phyloP scores from a whole-genome alignment of 2,329 filamentous ascomycete species.

The Davidsoniella eucalypti region DNA sequence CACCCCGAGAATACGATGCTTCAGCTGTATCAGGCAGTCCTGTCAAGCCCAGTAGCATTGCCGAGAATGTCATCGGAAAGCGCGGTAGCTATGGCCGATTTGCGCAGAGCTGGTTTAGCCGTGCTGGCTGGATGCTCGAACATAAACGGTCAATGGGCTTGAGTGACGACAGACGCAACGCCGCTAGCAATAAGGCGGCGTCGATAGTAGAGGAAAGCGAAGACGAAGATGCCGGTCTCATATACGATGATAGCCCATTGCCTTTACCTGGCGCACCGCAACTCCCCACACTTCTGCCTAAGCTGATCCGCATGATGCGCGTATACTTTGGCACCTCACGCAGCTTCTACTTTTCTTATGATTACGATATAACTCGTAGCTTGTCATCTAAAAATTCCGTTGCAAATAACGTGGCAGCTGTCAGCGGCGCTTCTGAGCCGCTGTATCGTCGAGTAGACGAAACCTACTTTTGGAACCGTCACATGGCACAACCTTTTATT shows the following conservation, averaged over 20 bases:
- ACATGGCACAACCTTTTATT: conserved; percentile 58
- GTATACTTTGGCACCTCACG: conserved; percentile 66
- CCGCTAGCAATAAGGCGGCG: conserved; percentile 23
- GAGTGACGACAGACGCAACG: conserved; percentile 25
- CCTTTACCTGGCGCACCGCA: conserved; percentile 1
- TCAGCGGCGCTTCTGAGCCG: conserved; percentile 25
- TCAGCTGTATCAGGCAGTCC: conserved; percentile 17
- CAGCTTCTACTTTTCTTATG: conserved; percentile 93
- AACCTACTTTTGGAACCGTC: conserved; percentile 80
- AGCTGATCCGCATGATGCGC: conserved; percentile 67
- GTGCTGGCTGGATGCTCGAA: conserved; percentile 61
- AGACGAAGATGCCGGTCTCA: conserved; percentile 9
- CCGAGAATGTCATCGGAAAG: conserved; percentile 72
- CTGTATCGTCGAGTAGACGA: conserved; percentile 59
- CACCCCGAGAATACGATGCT: conserved; percentile 20
- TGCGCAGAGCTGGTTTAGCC: conserved; percentile 81
- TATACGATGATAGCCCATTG: conserved; percentile 6
- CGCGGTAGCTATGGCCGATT: conserved; percentile 79
- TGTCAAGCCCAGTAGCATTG: conserved; percentile 44
- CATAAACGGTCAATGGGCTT: conserved; percentile 54
- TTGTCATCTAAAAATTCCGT: conserved; percentile 26
- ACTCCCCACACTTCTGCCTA: conserved; percentile 50
- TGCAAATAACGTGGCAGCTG: conserved; percentile 19
- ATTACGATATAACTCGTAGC: conserved; percentile 72
- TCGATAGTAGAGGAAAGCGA: conserved; percentile 14